phyloP scores from a whole-genome alignment of 306 rosid genomes.

The Pterocarpus macrocarpus region DNA sequence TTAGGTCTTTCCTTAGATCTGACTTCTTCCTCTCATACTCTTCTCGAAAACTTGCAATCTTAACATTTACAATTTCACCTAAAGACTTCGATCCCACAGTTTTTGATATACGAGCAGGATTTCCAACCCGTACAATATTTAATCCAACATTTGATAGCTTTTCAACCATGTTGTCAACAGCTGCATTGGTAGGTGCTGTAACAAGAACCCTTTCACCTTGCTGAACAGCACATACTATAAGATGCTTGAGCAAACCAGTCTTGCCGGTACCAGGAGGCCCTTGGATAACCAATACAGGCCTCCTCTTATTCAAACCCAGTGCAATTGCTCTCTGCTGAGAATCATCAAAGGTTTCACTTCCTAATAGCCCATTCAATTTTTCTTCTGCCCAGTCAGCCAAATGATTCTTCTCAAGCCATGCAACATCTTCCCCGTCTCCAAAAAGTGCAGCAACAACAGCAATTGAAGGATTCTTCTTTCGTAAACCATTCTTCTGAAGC shows the following conservation, averaged over 20 bases:
- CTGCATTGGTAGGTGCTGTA: constrained; percentile 91
- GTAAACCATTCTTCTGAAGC: constrained; percentile 82
- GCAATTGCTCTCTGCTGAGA: constrained; percentile 73
- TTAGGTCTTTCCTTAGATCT: constrained; percentile 79
- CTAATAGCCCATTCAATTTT: constrained; percentile 46
- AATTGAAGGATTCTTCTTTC: constrained; percentile 77
- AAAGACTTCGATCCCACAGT: constrained; percentile 76
- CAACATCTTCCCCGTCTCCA: constrained; percentile 76
- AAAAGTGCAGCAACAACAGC: constrained; percentile 76
- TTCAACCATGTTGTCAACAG: constrained; percentile 87
- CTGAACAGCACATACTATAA: constrained; percentile 68
- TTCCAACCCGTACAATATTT: constrained; percentile 82
- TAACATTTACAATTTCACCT: constrained; percentile 74
- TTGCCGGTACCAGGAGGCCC: constrained; percentile 96
- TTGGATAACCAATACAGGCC: constrained; percentile 79
- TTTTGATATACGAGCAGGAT: constrained; percentile 81
- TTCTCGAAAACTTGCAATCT: constrained; percentile 63
- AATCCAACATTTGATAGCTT: constrained; percentile 68
- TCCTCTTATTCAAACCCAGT: constrained; percentile 73
- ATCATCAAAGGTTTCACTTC: constrained; percentile 57
- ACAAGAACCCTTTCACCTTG: constrained; percentile 89
- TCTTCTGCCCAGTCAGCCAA: constrained; percentile 66
- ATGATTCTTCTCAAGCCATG: constrained; percentile 69
- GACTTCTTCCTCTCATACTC: constrained; percentile 87
- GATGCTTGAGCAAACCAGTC: constrained; percentile 79